Conservation (phyloP, 108 stramenopile genomes). For the Parmales sp. region DNA sequence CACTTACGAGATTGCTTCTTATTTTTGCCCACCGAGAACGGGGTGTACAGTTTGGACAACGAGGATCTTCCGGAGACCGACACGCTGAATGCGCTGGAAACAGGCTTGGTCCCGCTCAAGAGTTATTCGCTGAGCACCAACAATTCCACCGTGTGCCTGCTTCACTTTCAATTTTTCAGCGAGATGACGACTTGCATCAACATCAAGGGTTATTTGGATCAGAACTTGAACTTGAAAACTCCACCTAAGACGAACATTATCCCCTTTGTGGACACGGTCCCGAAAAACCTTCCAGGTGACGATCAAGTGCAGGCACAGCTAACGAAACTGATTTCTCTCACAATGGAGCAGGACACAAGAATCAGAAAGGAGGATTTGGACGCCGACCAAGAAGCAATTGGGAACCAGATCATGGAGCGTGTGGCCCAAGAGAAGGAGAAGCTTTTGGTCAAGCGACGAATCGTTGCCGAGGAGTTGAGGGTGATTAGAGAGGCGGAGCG, state of each 20-base stretch:
- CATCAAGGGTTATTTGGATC: conserved; percentile 2
- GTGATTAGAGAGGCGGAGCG: background rate
- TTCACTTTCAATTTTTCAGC: conserved; percentile 5
- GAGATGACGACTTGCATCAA: conserved; percentile 10
- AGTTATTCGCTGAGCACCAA: background rate
- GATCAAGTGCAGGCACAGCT: conserved; percentile 5
- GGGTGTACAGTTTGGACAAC: background rate
- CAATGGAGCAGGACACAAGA: background rate
- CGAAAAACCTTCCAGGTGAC: background rate
- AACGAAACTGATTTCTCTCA: background rate
- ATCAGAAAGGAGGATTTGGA: background rate
- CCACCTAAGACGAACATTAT: background rate
- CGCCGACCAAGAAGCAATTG: background rate
- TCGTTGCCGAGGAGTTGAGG: background rate
- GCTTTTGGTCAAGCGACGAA: background rate
- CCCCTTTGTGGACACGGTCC: conserved; percentile 4
- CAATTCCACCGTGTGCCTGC: background rate
- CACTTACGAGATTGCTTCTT: background rate
- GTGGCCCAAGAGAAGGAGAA: background rate
- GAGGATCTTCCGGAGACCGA: conserved; percentile 7
- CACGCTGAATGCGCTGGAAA: background rate
- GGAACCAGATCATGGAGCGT: background rate
- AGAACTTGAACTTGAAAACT: background rate
- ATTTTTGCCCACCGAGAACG: background rate
- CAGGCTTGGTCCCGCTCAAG: background rate